Base-by-base conservation (phyloP, 495 filamentous ascomycete genomes). In the Penicillium arizonense region DNA sequence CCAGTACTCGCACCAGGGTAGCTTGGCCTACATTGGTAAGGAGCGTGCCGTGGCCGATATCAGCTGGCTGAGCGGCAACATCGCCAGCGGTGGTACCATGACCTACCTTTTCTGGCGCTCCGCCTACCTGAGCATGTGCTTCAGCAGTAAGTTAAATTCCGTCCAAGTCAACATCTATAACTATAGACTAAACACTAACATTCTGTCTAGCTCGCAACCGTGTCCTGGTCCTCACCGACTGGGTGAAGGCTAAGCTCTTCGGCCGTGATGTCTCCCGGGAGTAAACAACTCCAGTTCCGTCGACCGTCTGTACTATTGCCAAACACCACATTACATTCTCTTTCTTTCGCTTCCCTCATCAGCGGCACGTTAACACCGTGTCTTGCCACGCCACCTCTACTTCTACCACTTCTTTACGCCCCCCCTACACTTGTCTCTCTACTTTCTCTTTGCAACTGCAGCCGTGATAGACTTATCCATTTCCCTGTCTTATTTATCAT, bases 81-180 rank as follows among this genome's bases (percentile, higher is more conserved):
- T 97, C 62, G 89, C 91, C 36, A 86, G 84, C 45, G 89, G 89
- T 63, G 89, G 90, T 65, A 87, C 83, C 61, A 74, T 91, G 67
- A 91, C 87, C 44, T 90, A 85, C 66, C 83, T 97, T 60, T 97
- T 98, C 84, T 98, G 94, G 94, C 81, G 90, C 70, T 91, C 87
- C 67, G 95, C 94, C 45, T 99, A 99, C 72, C 77, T 99, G 72
- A 95, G 87, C 82, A 99, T 99, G 94, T 97, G 92, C 83, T 99
- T 97, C 71, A 96, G 91, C 82, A 89, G 89, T 90, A 82, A 81
- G 88, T 86, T 62, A 18, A 32, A 3, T 10, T 13, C 14, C 11
- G 39, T 11, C n/a, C 10, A 16, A 35, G 18, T 18, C 18, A 18
- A 18, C 18, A 18, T 18, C 32, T 7, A 9, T 44, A 6, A 44